Evolutionary conservation across 2,329 filamentous ascomycete genomes (phyloP).

Genomic region (Elsinoe ampelina): DNA sequence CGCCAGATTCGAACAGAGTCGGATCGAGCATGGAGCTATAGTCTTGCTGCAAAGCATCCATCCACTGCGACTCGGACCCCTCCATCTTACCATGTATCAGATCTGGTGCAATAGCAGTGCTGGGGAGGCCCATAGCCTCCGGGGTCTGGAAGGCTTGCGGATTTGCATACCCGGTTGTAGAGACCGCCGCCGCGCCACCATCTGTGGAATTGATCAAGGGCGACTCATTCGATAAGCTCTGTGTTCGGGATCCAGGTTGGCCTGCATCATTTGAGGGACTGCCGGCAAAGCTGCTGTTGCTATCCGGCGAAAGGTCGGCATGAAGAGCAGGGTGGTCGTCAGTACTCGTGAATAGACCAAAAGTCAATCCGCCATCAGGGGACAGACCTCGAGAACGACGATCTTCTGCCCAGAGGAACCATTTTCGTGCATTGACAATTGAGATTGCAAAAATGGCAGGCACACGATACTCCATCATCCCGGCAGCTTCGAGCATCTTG

Average conservation of each 20-base stretch:
- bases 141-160: no score
- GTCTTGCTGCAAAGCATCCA: constrained; percentile 7
- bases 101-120: not conserved
- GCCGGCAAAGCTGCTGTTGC: not conserved
- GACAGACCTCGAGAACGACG: not conserved
- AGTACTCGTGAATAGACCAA: constrained; percentile 1
- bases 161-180: not conserved
- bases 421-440: not conserved
- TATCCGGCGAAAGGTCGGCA: not conserved
- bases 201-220: not conserved
- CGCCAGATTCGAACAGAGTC: not conserved
- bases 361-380: not conserved
- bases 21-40: constrained; percentile 11
- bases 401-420: not conserved
- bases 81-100: not conserved
- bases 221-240: not conserved
- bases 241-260: not conserved
- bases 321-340: not conserved
- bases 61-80: constrained; percentile 1
- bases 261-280: not conserved
- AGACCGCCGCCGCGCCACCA: not conserved
- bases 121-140: not conserved
- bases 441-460: not conserved
- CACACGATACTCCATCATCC: constrained; percentile 10
- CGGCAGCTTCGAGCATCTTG: constrained; percentile 1